Evolutionary conservation across 805 yeast genomes (phyloP).

Genomic region (Helenozyma baotianmanensis): DNA sequence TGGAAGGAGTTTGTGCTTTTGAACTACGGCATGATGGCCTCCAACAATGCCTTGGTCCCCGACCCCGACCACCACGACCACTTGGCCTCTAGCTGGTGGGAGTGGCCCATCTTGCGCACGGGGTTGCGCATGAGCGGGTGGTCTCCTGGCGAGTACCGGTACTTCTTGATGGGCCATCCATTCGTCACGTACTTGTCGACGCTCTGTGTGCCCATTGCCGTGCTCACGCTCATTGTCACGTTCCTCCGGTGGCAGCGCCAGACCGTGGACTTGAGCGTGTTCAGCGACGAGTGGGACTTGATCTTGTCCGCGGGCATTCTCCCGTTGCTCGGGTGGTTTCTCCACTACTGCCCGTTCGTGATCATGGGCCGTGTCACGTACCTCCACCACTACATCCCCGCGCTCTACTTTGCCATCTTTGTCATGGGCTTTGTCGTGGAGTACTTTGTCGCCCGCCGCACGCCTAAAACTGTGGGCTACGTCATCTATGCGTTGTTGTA

Average conservation of each 20-base stretch:
- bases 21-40: slow-evolving; percentile 84
- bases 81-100: slow-evolving; percentile 74
- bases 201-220: slow-evolving; percentile 18
- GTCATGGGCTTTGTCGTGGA: slow-evolving; percentile 20
- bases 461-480: slow-evolving; percentile 11
- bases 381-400: slow-evolving; percentile 43
- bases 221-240: slow-evolving; percentile 16
- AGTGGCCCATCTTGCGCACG: slow-evolving; percentile 77
- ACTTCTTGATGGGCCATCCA: slow-evolving; percentile 63
- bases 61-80: slow-evolving; percentile 71
- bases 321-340: slow-evolving; percentile 37
- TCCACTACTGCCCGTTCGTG: slow-evolving; percentile 39
- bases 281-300: slow-evolving; percentile 25
- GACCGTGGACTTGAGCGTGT: slow-evolving; percentile 14
- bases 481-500: slow-evolving; percentile 5
- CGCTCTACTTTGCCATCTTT: slow-evolving; percentile 32
- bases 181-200: slow-evolving; percentile 63
- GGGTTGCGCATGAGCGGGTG: slow-evolving; percentile 78
- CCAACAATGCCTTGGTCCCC: slow-evolving; percentile 77
- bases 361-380: slow-evolving; percentile 42
- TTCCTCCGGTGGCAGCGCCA: slow-evolving; percentile 33
- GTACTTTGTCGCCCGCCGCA: slow-evolving; percentile 15
- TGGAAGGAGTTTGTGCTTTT: slow-evolving; percentile 71
- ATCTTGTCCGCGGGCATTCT: slow-evolving; percentile 28
- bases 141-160: slow-evolving; percentile 55